Base-by-base conservation (phyloP, 192 early-diverging fungal genomes). In the Funneliformis geosporum region DNA sequence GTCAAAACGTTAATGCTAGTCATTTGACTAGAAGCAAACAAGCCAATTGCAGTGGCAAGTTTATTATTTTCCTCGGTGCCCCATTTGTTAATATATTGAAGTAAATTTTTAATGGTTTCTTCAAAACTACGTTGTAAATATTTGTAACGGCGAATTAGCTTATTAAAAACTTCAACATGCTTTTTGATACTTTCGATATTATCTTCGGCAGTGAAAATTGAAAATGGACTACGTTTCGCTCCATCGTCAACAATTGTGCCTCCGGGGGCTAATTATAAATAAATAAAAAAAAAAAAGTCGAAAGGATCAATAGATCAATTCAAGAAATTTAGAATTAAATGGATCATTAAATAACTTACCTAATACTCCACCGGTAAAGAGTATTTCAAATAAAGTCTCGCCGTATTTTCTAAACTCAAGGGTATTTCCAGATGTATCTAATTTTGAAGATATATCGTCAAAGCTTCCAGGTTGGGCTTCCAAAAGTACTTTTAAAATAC, bases 321-420 rank as follows among this genome's bases (percentile, higher is more conserved):
- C 18, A 25, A 25, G 50, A 0, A 18, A 55, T 55, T 55, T 21
- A 55, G 6, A 55, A 80, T 50, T 16, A 46, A 14, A 39, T 62
- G 39, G 21, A 43, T 33, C 33, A 39, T 39, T 28, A 33, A 27
- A 16, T 46, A n/a, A 72, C 85, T 78, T 87, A 95, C 93, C 94
- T 78, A 97, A 88, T 67, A 97, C 89, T 80, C 96, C 96, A 75
- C 97, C 97, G 77, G 92, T 92, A 76, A 98, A 93, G 79, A 97
- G 84, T 60, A 98, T 85, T 89, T 98, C 97, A 87, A 97, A 98
- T 76, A 98, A 89, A 46, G 93, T 87, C 82, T 98, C 97, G 74
- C 91, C 94, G 93, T 98, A 98, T 81, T 95, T 93, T 85, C 95
- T 95, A 88, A 95, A 96, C 83, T 97, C 96, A 80, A 97, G 91